Conservation (phyloP, 1,139 yeast genomes). For the Candida glucosophila region DNA sequence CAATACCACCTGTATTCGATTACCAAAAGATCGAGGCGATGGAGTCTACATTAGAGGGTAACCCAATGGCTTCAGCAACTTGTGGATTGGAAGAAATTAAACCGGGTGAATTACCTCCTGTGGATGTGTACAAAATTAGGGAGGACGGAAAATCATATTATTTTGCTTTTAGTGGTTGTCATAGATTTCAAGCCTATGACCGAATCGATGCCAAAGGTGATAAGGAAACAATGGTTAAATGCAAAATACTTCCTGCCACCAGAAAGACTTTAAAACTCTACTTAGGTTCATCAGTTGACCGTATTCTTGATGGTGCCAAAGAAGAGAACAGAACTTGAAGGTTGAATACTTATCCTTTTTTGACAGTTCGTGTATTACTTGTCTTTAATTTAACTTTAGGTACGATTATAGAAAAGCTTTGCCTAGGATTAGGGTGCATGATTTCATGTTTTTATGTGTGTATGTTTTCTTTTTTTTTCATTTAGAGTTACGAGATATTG, state of each 20-base stretch:
- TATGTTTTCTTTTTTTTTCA: too few relatives aligned
- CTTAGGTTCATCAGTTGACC: conserved; percentile 58
- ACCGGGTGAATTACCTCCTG: conserved; percentile 66
- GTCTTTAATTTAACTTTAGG: too few relatives aligned
- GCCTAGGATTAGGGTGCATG: too few relatives aligned
- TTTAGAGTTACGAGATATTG: too few relatives aligned
- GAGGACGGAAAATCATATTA: conserved; percentile 54
- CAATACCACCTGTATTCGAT: conserved; percentile 79
- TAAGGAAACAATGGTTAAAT: conserved; percentile 46
- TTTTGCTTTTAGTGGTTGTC: conserved; percentile 85
- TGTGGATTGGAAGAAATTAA: conserved; percentile 46
- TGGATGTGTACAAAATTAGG: conserved; percentile 63
- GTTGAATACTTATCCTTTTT: too few relatives aligned
- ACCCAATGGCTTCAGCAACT: conserved; percentile 56
- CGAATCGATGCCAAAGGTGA: conserved; percentile 15
- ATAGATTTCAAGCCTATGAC: conserved; percentile 73
- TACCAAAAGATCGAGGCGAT: conserved; percentile 63
- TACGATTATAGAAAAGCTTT: too few relatives aligned
- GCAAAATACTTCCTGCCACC: conserved; percentile 62
- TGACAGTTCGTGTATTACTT: too few relatives aligned
- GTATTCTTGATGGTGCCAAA: conserved; percentile 44
- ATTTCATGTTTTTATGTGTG: too few relatives aligned
- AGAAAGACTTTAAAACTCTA: conserved; percentile 51
- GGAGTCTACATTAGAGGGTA: conserved; percentile 64
- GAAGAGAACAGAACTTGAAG: too few relatives aligned